phyloP scores from a whole-genome alignment of 768 basidiomycete species.

The Lactarius indigo region DNA sequence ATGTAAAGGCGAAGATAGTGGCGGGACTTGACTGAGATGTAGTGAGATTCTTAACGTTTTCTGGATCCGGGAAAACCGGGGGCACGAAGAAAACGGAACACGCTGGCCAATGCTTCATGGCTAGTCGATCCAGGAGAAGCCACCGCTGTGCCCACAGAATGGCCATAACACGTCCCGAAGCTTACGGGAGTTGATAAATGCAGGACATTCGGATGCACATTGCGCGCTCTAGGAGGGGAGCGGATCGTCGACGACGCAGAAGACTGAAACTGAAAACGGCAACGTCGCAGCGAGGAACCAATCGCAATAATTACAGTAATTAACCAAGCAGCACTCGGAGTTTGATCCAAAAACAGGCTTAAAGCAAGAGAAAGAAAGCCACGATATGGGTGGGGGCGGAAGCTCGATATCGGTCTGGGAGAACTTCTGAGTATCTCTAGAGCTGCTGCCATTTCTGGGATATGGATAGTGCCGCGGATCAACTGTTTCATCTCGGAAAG shows the following conservation, averaged over 20 bases:
- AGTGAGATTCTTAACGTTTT: conserved; percentile 7
- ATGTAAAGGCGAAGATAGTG: conserved; percentile 10
- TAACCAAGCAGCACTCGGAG: neutral
- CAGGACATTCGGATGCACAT: neutral
- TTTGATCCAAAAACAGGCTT: conserved; percentile 16
- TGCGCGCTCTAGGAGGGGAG: neutral
- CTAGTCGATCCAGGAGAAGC: conserved; percentile 3
- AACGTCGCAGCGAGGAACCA: no score
- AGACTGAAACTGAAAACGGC: no score
- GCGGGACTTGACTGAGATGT: neutral
- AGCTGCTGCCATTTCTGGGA: neutral
- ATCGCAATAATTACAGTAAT: neutral
- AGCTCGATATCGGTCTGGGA: neutral
- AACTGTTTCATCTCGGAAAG: neutral
- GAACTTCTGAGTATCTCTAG: neutral
- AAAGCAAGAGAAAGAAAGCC: conserved; percentile 12
- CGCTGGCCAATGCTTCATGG: neutral
- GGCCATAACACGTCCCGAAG: neutral
- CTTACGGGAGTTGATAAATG: conserved; percentile 5
- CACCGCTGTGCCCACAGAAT: neutral
- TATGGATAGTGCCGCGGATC: neutral
- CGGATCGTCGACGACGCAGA: no score
- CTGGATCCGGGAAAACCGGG: neutral
- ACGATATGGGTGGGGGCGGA: conserved; percentile 11
- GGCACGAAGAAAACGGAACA: neutral